Percentiles rank a stretch among this genome's conserved stretches.
Conservation (phyloP, 768 basidiomycete species). For the Lactarius evosmus region DNA sequence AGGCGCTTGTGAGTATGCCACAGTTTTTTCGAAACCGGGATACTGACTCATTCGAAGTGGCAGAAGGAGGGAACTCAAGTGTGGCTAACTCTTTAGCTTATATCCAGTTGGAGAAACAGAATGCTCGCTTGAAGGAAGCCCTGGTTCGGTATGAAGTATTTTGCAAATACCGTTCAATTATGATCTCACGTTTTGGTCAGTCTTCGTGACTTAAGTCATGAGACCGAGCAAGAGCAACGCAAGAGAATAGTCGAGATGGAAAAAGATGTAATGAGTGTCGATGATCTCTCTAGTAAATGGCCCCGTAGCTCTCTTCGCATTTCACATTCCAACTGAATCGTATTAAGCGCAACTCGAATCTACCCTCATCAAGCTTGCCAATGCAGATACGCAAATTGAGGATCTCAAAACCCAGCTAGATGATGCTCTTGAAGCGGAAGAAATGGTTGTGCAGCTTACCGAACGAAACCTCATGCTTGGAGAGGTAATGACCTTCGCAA, state of each 20-base stretch:
- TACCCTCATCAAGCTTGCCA: constrained; percentile 72
- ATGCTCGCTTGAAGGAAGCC: constrained; percentile 93
- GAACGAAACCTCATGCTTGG: constrained; percentile 90
- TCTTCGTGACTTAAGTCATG: constrained; percentile 82
- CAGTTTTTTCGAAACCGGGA: neutral
- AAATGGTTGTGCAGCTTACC: constrained; percentile 92
- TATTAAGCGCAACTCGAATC: constrained; percentile 72
- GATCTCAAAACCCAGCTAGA: constrained; percentile 93
- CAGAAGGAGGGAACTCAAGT: constrained; percentile 34
- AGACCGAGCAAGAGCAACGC: constrained; percentile 83
- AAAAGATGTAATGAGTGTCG: constrained; percentile 73
- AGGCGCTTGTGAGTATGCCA: constrained; percentile 36
- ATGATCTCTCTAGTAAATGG: constrained; percentile 71
- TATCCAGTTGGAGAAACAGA: constrained; percentile 94
- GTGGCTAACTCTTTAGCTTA: constrained; percentile 62
- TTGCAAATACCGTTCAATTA: neutral
- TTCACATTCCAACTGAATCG: constrained; percentile 9
- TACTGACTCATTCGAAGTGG: constrained; percentile 28
- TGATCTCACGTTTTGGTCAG: constrained; percentile 39
- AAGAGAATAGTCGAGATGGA: constrained; percentile 83
- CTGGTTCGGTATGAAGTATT: constrained; percentile 63
- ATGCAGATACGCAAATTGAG: constrained; percentile 89
- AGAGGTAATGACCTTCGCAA: constrained; percentile 53
- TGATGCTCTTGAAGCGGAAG: constrained; percentile 92
- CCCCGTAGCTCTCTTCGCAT: constrained; percentile 13